Evolutionary conservation across 2,329 filamentous ascomycete species (phyloP), one percentile per base, ranked within the genome.

Genomic region (Fusarium ramigenum): DNA sequence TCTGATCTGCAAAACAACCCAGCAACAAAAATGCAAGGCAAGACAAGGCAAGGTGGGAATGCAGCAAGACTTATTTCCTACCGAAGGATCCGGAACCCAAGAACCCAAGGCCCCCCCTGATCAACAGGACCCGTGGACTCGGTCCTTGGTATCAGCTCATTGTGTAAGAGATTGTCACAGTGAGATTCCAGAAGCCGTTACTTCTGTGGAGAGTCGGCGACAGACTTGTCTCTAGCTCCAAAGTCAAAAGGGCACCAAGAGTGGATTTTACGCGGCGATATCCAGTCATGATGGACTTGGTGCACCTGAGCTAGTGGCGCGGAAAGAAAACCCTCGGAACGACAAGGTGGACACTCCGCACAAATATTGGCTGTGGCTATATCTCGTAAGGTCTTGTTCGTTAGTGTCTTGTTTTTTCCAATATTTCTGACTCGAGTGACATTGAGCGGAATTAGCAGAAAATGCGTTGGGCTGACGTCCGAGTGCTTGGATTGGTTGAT

Each of bases 41-140:
- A 49, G 30, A 34, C 14, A 40, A 18, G n/a, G 16, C 23, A 44
- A 43, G 18, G 25, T 30, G 59, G 46, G 68, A 73, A 67, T 56
- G 58, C 30, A 46, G 37, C 50, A 43, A 50, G 59, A 70, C 72
- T 75, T 75, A 75, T 75, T 75, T 53, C 14, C 42, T 66, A 52
- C 64, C 52, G 56, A 65, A 8, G 44, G 52, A 44, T 66, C 39
- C 32, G 32, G 19, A 28, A 56, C 28, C 65, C 44, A 47, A 46
- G 50, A 19, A 16, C 21, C 28, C 23, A 23, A 9, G 36, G 30
- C 15, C 28, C 47, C n/a, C 21, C 28, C 23, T 49, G 54, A 58
- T 49, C 30, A 58, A 1, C 40, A 28, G 6, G 30, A 47, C 30
- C 39, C 40, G 54, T 43, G 30, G 37, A 43, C 19, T 34, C 25